Conservation (phyloP, 176 grass and related monocot species). For the Triticum urartu region DNA sequence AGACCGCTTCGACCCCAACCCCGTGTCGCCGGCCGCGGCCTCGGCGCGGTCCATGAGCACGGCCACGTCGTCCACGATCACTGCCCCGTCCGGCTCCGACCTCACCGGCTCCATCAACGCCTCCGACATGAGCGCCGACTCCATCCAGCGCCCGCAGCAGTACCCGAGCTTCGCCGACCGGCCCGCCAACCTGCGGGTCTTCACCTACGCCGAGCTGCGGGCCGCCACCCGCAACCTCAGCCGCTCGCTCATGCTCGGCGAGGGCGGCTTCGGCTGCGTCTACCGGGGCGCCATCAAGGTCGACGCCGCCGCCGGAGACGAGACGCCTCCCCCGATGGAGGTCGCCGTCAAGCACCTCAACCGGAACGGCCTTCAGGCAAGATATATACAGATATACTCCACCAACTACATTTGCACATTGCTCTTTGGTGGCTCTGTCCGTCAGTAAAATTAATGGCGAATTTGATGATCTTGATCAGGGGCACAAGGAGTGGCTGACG, state of each 20-base stretch:
- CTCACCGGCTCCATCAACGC: conserved; percentile 39
- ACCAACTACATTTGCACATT: no score
- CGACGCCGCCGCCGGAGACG: conserved; percentile 4
- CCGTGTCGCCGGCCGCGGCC: conserved; percentile 23
- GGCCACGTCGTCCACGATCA: conserved; percentile 11
- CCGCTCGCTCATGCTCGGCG: conserved; percentile 54
- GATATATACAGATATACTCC: background rate
- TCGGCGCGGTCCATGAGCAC: conserved; percentile 53
- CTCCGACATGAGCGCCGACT: conserved; percentile 39
- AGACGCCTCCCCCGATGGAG: background rate
- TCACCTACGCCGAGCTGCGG: conserved; percentile 52
- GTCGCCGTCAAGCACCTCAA: conserved; percentile 70
- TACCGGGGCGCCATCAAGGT: conserved; percentile 50
- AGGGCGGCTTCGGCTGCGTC: conserved; percentile 73
- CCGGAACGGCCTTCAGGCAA: conserved; percentile 69
- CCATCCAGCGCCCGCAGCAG: conserved; percentile 37
- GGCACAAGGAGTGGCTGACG: conserved; percentile 77
- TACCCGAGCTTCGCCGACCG: conserved; percentile 55
- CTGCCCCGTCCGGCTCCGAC: conserved; percentile 44
- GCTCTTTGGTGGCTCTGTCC: background rate
- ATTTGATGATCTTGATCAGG: conserved; percentile 27
- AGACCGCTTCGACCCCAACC: background rate
- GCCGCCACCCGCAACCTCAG: conserved; percentile 60
- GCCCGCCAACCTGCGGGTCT: conserved; percentile 54
- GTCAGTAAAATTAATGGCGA: background rate